These are phyloP conservation scores for Citropsis articulata DNA, from an alignment of 345 rosid species.

Conservation along the genomic window DNA sequence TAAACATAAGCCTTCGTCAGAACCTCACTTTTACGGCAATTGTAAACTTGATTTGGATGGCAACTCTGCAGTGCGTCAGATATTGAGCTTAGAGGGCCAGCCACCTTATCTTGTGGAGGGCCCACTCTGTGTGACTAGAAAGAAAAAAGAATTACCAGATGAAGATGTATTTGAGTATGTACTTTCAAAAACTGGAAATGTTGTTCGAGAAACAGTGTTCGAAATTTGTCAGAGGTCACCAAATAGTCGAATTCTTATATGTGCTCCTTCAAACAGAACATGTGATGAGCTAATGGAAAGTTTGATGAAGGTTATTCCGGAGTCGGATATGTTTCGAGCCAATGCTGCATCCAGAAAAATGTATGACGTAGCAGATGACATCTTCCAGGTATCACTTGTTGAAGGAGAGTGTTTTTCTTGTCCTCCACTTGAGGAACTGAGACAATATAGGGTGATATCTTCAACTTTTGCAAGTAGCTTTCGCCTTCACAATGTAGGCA, in stretches of 20 bases:
- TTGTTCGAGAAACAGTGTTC: conserved; percentile 22
- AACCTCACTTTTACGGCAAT: not conserved
- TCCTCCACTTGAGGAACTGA: conserved; percentile 23
- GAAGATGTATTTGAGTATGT: not conserved
- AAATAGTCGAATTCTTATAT: conserved; percentile 22
- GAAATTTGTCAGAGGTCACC: conserved; percentile 18
- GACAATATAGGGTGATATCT: conserved; percentile 20
- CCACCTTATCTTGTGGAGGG: conserved; percentile 34
- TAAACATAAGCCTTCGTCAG: not conserved
- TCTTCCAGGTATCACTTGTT: conserved; percentile 21
- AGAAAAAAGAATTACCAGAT: no score
- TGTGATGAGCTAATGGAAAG: conserved; percentile 31
- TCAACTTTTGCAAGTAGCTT: conserved; percentile 31
- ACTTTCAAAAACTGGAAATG: conserved; percentile 31
- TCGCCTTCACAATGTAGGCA: conserved; percentile 28
- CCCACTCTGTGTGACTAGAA: conserved; percentile 8
- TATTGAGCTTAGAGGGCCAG: conserved; percentile 15
- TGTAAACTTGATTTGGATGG: conserved; percentile 9
- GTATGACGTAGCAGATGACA: conserved; percentile 24
- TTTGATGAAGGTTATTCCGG: conserved; percentile 24
- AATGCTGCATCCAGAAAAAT: conserved; percentile 37
- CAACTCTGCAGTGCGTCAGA: conserved; percentile 16
- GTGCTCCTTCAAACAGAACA: conserved; percentile 35
- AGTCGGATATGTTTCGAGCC: conserved; percentile 24
- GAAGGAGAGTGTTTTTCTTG: conserved; percentile 30